Percentiles rank a stretch among this genome's conserved stretches.
Evolutionary conservation across 169 alveolate species (phyloP).

Genomic region (Plasmodium coatneyi): DNA sequence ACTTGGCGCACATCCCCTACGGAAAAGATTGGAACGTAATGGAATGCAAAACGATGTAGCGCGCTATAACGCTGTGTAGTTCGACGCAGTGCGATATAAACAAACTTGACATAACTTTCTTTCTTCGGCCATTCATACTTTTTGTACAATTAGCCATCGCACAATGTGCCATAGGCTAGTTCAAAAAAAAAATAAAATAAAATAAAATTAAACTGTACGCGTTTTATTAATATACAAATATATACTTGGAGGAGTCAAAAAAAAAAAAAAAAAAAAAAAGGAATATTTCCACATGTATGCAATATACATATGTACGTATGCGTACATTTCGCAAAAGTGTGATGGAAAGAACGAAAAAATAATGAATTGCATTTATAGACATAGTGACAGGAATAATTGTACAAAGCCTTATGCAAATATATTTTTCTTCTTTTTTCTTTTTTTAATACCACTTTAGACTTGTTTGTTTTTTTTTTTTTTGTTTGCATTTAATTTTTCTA

Average conservation of each 20-base stretch:
- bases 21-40: not conserved
- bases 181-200: not conserved
- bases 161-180: not conserved
- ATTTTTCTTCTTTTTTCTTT: not conserved
- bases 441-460: not conserved
- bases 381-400: not conserved
- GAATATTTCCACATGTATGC: not conserved
- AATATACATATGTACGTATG: not conserved
- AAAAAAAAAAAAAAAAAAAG: too few species aligned
- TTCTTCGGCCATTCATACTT: not conserved
- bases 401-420: not conserved
- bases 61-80: not conserved
- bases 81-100: not conserved
- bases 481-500: not conserved
- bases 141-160: not conserved
- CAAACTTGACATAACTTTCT: not conserved
- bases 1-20: not conserved
- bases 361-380: not conserved
- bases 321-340: not conserved
- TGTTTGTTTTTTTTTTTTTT: not conserved
- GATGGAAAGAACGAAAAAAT: not conserved
- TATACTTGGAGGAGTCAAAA: not conserved
- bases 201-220: not conserved
- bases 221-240: not conserved
- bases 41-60: not conserved